A percentile compares a stretch with the other conserved stretches of the same genome.
Conservation (phyloP, 257 asterid genomes). For the Ballota nigra region DNA sequence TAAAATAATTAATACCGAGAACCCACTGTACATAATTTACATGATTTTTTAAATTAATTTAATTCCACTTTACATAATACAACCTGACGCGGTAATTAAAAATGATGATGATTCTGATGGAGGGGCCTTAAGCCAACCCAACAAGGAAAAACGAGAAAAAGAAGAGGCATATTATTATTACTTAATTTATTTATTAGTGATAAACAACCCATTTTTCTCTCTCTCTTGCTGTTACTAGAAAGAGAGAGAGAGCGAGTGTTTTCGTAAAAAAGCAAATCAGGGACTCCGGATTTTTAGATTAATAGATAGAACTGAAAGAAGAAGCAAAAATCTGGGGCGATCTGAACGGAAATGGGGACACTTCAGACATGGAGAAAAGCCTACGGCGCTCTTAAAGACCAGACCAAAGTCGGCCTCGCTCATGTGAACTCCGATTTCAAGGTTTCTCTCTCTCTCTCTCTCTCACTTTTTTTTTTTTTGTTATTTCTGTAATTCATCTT, state of each 20-base stretch:
- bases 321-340: conserved; percentile 27
- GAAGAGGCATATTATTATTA: neutral
- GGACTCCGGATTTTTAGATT: conserved; percentile 14
- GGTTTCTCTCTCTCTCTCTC: conserved; percentile 34
- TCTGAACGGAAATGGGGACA: conserved; percentile 69
- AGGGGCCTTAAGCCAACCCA: conserved; percentile 25
- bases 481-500: neutral
- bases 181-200: neutral
- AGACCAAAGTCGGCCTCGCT: conserved; percentile 89
- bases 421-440: conserved; percentile 98
- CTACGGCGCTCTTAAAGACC: conserved; percentile 90
- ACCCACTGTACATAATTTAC: no score
- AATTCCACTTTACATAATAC: no score
- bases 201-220: conserved; percentile 15
- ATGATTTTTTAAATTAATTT: no score
- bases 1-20: no score
- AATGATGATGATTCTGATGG: conserved; percentile 1
- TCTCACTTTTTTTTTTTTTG: neutral
- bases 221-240: conserved; percentile 8
- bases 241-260: conserved; percentile 21
- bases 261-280: neutral
- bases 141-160: neutral
- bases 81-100: conserved; percentile 4
- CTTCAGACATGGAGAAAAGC: conserved; percentile 95
- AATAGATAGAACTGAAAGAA: conserved; percentile 4